Evolutionary conservation across 1,284 basidiomycete species (phyloP), one percentile per base, ranked within the genome.

Genomic region (Hortiboletus rubellus): DNA sequence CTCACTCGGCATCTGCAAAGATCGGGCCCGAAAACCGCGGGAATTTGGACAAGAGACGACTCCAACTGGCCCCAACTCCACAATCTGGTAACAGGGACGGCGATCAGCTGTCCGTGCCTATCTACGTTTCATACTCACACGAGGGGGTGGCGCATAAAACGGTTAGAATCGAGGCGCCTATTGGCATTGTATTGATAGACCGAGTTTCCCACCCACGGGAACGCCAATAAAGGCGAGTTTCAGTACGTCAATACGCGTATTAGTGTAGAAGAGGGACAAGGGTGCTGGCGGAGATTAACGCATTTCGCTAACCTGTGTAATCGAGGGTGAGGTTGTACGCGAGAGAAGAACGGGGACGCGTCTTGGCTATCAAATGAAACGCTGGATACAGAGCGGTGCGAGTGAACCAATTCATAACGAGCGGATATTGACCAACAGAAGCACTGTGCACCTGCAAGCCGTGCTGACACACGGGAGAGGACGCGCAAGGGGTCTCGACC

Each of bases 101-200:
- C 67, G 66, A 67, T 67, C 67, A 71, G 44, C 63, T 64, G 58
- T 71, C 67, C 54, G 50, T 52, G 46, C 50, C 42, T 43, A 46
- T 48, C 44, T 50, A 17, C 34, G 63, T 63, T 64, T 56, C 61
- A 53, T 50, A 27, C 53, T 54, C 59, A 62, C 61, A 67, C 58
- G 49, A 67, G 65, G 63, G 63, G 65, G 65, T 67, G 63, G 61
- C 57, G 57, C 27, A 49, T 34, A 52, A 50, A 55, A 44, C 30
- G 54, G 52, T 43, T n/a, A 12, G 30, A 45, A 36, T n/a, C 34
- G 27, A 47, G 52, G 45, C 51, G 47, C 15, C 53, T 49, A 45
- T 10, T 47, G 51, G 55, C 42, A n/a, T 24, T 10, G 14, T 12
- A 42, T 50, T 49, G 48, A 55, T 42, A 52, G 15, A 27, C 54